phyloP scores from a whole-genome alignment of 2,329 filamentous ascomycete genomes.

The Metarhizium anisopliae region DNA sequence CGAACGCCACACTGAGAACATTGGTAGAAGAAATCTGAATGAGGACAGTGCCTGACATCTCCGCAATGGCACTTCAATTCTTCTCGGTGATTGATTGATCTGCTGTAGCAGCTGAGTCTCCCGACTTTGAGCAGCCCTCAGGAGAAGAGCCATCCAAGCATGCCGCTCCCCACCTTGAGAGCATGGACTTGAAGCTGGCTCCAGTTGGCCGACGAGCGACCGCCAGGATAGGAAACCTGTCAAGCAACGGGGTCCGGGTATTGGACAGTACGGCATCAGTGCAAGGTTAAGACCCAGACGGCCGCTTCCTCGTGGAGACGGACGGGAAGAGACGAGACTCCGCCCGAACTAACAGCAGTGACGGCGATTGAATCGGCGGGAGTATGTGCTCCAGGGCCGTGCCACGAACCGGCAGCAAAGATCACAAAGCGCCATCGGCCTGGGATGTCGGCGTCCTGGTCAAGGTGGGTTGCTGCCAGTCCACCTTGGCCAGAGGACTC shows the following conservation, averaged over 20 bases:
- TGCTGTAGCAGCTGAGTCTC: not conserved
- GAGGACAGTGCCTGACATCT: not conserved
- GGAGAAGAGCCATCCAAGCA: not conserved
- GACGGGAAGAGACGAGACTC: not conserved
- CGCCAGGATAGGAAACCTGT: not conserved
- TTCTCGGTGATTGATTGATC: conserved; percentile 1
- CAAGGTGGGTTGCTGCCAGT: not conserved
- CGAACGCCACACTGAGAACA: not conserved
- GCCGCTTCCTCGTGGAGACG: not conserved
- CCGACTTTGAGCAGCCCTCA: not conserved
- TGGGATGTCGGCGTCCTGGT: not conserved
- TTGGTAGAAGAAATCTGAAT: not conserved
- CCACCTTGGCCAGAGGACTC: not conserved
- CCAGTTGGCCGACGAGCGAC: not conserved
- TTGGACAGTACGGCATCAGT: not conserved
- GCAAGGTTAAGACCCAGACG: not conserved
- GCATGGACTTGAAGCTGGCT: not conserved
- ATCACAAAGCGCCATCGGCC: not conserved
- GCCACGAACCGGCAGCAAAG: not conserved
- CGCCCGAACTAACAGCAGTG: not conserved
- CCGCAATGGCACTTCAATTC: not conserved
- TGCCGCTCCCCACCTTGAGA: not conserved
- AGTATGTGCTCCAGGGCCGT: not conserved
- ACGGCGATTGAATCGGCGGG: too few species aligned
- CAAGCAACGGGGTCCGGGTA: not conserved